Evolutionary conservation across 2,329 filamentous ascomycete species (phyloP), one percentile per base, ranked within the genome.

Genomic region (Knoxdaviesia proteae): DNA sequence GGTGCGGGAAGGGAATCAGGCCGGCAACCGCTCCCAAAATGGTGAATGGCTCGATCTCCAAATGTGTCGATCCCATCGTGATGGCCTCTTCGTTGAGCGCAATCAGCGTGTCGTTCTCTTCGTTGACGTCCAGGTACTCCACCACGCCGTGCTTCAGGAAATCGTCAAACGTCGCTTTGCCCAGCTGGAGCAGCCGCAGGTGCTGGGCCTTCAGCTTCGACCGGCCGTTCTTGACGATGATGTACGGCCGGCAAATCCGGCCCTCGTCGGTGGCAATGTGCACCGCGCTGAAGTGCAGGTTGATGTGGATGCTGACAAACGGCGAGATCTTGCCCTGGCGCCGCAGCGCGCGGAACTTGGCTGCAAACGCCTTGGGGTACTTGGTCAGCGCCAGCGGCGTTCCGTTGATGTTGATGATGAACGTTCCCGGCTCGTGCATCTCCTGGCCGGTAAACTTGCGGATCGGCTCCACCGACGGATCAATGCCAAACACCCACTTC

Each of bases 11-110:
- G 5, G 90, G 90, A 56, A 98, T 98, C 35, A 98, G 68, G 38
- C 90, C 90, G 36, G 90, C 90, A 31, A 98, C 90, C 39, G 90
- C 90, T 31, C 90, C 90, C 9, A 98, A 71, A 41, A 98, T 80
- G 1, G 90, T 98, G 56, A 98, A 98, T 0, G 92, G 92, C 56
- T 98, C 90, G 47, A 98, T 96, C 59, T 98, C 90, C 46, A 96
- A 67, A 61, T 98, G 92, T 0, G 90, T 98, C 0, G 86, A 92
- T 43, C 77, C 76, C 47, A 77, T 72, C 11, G 76, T 80, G 49
- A 96, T 84, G 46, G 93, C 79, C 29, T 77, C 69, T 55, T 96
- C 88, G 52, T 87, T 87, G 11, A 94, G 73, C 4, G 88, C 83
- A 49, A 98, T 92, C 44, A 94, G 79, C 0, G 86, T 81, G 52